Evolutionary conservation across 1,284 basidiomycete genomes (phyloP).

Genomic region (Ceratobasidium papillatum): DNA sequence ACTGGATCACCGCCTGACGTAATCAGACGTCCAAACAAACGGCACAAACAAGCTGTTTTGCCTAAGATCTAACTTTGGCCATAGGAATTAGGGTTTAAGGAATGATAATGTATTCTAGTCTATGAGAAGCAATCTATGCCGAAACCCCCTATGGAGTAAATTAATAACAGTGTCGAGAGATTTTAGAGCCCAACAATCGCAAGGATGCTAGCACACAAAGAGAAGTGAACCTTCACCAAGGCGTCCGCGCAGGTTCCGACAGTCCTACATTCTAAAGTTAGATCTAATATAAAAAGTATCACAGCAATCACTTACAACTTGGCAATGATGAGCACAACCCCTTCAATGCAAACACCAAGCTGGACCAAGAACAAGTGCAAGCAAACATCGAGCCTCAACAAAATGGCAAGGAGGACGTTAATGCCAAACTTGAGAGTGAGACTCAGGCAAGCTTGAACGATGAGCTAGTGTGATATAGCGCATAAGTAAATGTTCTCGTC

Average conservation of each 20-base stretch:
- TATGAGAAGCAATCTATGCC: no score
- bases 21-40: no score
- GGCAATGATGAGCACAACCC: neutral
- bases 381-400: neutral
- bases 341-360: constrained; percentile 2
- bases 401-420: neutral
- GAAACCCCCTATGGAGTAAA: no score
- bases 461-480: neutral
- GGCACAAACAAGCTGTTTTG: no score
- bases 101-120: no score
- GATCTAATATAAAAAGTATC: neutral
- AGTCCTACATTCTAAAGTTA: neutral
- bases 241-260: neutral
- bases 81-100: no score
- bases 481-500: neutral
- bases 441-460: neutral
- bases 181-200: neutral
- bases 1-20: no score
- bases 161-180: no score
- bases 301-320: neutral
- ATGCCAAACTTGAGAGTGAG: neutral
- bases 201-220: neutral
- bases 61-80: no score
- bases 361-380: neutral
- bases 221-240: neutral